Conservation (phyloP, 495 filamentous ascomycete species). For the Trichoderma virens region DNA sequence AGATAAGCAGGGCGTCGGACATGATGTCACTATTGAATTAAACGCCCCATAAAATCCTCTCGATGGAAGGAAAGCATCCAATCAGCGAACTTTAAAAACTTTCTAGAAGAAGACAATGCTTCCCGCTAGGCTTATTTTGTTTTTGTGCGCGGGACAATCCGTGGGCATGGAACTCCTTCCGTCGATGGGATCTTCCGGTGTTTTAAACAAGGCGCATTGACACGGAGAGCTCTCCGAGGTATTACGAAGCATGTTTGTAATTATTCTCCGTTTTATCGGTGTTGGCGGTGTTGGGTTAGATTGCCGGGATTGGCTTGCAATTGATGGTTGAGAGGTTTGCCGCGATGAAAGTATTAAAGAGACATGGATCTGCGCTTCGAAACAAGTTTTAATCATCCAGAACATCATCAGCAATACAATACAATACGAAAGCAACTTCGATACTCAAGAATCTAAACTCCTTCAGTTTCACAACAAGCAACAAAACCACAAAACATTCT, state of each 20-base stretch:
- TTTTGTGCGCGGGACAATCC: neutral
- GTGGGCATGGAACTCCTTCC: neutral
- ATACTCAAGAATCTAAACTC: neutral
- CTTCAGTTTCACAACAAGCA: neutral
- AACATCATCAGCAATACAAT: neutral
- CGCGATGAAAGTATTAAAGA: neutral
- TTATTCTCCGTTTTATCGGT: neutral
- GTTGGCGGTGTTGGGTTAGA: neutral
- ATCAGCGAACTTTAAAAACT: no score
- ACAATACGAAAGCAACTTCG: neutral
- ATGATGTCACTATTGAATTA: neutral
- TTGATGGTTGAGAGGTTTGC: neutral
- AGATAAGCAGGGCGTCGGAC: neutral
- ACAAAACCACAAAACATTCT: neutral
- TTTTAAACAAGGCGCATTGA: neutral
- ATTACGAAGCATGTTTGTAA: neutral
- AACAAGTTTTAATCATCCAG: neutral
- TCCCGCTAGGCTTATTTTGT: neutral
- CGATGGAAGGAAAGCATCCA: no score
- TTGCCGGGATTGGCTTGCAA: neutral
- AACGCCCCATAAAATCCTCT: neutral
- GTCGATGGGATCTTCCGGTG: constrained; percentile 5
- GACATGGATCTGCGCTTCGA: neutral
- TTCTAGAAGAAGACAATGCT: neutral
- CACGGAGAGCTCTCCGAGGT: neutral